Conservation (phyloP, 306 rosid genomes). For the Ormosia semicastrata region DNA sequence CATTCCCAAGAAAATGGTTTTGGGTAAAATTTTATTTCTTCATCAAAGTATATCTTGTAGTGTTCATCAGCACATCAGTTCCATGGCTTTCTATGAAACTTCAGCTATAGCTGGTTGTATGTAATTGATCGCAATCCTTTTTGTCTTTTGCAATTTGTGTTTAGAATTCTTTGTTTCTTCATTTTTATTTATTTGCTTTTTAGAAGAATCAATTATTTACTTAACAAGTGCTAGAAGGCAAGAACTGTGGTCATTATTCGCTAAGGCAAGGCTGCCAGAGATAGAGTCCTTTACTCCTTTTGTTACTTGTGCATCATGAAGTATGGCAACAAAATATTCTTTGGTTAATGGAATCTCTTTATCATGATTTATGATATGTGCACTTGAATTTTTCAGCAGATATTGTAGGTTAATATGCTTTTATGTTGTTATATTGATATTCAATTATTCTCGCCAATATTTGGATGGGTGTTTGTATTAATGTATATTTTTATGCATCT, state of each 20-base stretch:
- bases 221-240: neutral
- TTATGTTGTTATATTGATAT: neutral
- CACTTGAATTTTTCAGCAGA: neutral
- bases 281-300: neutral
- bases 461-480: neutral
- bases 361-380: neutral
- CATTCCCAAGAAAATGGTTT: constrained; percentile 97
- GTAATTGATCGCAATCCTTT: neutral
- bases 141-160: constrained; percentile 1
- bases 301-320: neutral
- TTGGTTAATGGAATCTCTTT: neutral
- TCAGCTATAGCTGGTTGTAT: neutral
- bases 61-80: neutral
- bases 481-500: constrained; percentile 7
- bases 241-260: constrained; percentile 3
- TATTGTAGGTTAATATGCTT: neutral
- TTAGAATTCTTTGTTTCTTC: constrained; percentile 9
- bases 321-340: constrained; percentile 6
- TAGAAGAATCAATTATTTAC: neutral
- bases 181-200: neutral
- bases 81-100: constrained; percentile 15
- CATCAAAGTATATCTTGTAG: constrained; percentile 13
- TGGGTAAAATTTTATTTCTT: constrained; percentile 65
- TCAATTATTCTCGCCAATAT: neutral
- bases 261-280: neutral